Evolutionary conservation across 1,284 basidiomycete genomes (phyloP), one percentile per base, ranked within the genome.

Genomic region (Irpex rosettiformis): DNA sequence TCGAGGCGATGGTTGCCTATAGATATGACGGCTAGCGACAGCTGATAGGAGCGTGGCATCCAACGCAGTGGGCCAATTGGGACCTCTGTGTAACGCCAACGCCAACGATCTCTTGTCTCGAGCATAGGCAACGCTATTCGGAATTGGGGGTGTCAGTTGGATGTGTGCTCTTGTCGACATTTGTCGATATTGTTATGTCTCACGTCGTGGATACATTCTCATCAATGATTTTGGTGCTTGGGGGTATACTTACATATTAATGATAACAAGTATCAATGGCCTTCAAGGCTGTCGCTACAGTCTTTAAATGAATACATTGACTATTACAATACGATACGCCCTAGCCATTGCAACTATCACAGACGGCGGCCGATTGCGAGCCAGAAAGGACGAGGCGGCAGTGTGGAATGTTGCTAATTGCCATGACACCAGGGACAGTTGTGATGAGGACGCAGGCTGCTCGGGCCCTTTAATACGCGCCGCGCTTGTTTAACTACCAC

Each of bases 1-100:
- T 96, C 71, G 93, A 95, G 73, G 91, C 90, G 21, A 91, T 92
- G 90, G 89, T 92, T 55, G 89, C 90, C 13, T 92, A 92, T 75
- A 82, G 89, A 48, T 91, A 91, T 65, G 90, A 91, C 59, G 80
- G 79, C 29, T 82, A 72, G 58, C 42, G 48, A 42, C 48, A 30
- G 21, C 40, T 43, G 52, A 48, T 40, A n/a, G 53, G 29, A 11
- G 13, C 30, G 7, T 21, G 56, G 37, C 16, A 22, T 37, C 29
- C n/a, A n/a, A n/a, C n/a, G n/a, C 13, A 45, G 43, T 11, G 49
- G 18, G 18, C 37, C 29, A 42, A 54, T 45, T 21, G 37, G 11
- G 18, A 29, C 27, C 4, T 54, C 37, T 52, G 49, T 28, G 16
- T 27, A 13, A 53, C 37, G 8, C 43, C 10, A 8, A 45, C 43